Evolutionary conservation across 2,329 filamentous ascomycete species (phyloP).

Genomic region (Alternaria dauci): DNA sequence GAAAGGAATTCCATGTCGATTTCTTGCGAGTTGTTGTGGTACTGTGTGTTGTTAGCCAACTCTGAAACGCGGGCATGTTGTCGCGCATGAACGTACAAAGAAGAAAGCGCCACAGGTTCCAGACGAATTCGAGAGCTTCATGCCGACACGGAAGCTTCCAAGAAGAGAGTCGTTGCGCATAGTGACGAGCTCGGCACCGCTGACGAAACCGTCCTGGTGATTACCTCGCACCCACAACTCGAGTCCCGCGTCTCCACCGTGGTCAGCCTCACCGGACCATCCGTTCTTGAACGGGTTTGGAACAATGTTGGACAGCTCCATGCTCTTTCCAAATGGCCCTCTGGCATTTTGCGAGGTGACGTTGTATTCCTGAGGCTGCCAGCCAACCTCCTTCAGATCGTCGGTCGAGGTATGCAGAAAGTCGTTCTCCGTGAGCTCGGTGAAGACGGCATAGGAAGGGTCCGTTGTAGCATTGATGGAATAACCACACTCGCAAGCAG

Average conservation of each 20-base stretch:
- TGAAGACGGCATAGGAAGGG: constrained; percentile 63
- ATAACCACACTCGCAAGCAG: constrained; percentile 78
- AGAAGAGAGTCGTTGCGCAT: constrained; percentile 69
- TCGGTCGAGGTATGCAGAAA: constrained; percentile 67
- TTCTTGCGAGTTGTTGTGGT: constrained; percentile 79
- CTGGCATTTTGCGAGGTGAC: constrained; percentile 65
- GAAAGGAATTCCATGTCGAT: constrained; percentile 85
- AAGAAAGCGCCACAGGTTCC: constrained; percentile 84
- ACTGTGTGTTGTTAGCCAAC: constrained; percentile 58
- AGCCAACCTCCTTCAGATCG: constrained; percentile 60
- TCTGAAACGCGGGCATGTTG: neutral
- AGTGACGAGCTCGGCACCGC: constrained; percentile 71
- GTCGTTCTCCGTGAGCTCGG: constrained; percentile 75
- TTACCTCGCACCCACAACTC: constrained; percentile 51
- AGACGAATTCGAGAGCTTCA: constrained; percentile 67
- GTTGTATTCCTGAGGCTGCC: constrained; percentile 73
- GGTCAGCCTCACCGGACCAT: constrained; percentile 56
- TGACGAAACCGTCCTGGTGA: constrained; percentile 60
- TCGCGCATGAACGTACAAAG: constrained; percentile 64
- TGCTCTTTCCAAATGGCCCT: constrained; percentile 72
- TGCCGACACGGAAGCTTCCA: constrained; percentile 73
- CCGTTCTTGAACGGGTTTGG: constrained; percentile 59
- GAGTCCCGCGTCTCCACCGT: constrained; percentile 53
- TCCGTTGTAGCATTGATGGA: constrained; percentile 60
- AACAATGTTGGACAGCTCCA: constrained; percentile 65